Percentiles rank a stretch among this genome's conserved stretches.
Evolutionary conservation across 2,329 filamentous ascomycete genomes (phyloP).

Genomic region (Monosporascus sp.): DNA sequence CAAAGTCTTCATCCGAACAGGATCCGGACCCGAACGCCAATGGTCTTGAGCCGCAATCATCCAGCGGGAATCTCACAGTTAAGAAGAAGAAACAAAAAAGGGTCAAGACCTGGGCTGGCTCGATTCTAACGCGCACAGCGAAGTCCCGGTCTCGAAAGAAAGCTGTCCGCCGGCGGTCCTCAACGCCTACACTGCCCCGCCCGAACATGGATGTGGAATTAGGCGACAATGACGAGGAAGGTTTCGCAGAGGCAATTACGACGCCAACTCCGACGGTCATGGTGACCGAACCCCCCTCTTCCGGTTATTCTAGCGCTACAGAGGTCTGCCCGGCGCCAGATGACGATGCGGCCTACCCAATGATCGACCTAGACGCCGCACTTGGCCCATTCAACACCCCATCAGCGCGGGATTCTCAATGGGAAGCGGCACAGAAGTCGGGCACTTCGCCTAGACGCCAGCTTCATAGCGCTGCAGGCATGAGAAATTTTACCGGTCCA

Average conservation of each 20-base stretch:
- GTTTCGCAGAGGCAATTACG: conserved; percentile 22
- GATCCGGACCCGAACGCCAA: conserved; percentile 25
- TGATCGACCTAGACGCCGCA: conserved; percentile 92
- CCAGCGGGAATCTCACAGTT: conserved; percentile 29
- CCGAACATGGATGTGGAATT: conserved; percentile 24
- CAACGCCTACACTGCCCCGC: conserved; percentile 40
- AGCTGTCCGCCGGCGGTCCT: conserved; percentile 32
- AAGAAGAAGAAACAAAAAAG: conserved; percentile 61
- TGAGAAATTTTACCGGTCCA: conserved; percentile 62
- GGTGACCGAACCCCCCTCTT: conserved; percentile 34
- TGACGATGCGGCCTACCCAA: conserved; percentile 66
- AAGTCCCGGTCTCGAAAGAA: conserved; percentile 45
- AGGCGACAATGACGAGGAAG: conserved; percentile 21
- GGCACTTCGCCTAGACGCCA: conserved; percentile 57
- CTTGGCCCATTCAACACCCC: conserved; percentile 89
- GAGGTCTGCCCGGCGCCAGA: conserved; percentile 34
- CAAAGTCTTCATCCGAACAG: conserved; percentile 32
- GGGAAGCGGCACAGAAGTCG: conserved; percentile 60
- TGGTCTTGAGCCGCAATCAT: conserved; percentile 12
- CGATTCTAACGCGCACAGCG: conserved; percentile 59
- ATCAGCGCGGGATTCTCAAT: conserved; percentile 55
- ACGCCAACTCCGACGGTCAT: conserved; percentile 31
- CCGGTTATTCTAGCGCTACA: conserved; percentile 32
- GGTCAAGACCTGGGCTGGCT: conserved; percentile 68
- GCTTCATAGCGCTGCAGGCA: conserved; percentile 71